Conservation (phyloP, 2,329 filamentous ascomycete species). For the Zopfia rhizophila region DNA sequence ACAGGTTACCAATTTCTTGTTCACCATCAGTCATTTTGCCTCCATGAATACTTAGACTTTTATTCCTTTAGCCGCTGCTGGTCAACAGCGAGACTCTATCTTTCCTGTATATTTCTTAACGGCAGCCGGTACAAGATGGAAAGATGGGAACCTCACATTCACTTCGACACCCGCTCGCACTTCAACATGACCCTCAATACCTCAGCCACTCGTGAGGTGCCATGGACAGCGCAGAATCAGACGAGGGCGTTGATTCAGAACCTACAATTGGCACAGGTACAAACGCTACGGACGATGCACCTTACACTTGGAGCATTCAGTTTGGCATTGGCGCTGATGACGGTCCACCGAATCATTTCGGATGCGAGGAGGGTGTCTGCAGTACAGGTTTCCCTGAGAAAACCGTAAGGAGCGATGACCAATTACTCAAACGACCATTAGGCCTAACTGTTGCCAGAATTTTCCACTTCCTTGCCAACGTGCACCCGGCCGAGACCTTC, state of each 20-base stretch:
- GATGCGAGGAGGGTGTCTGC: constrained; percentile 50
- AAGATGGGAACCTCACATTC: constrained; percentile 45
- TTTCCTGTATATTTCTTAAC: constrained; percentile 42
- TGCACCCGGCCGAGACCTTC: constrained; percentile 53
- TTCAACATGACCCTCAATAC: constrained; percentile 51
- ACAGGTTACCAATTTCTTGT: constrained; percentile 47
- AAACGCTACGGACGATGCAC: constrained; percentile 52
- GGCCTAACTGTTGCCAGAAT: constrained; percentile 39
- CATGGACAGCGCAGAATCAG: constrained; percentile 43
- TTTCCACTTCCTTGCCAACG: constrained; percentile 47
- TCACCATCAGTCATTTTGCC: constrained; percentile 44
- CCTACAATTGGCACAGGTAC: constrained; percentile 50
- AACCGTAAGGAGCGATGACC: constrained; percentile 47
- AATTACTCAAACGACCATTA: no score
- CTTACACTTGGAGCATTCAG: constrained; percentile 52
- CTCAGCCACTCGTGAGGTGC: constrained; percentile 35
- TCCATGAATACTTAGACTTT: constrained; percentile 51
- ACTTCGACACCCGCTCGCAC: constrained; percentile 48
- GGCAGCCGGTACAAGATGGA: constrained; percentile 47
- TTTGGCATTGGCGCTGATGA: constrained; percentile 46
- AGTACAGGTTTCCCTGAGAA: constrained; percentile 41
- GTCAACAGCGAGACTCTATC: constrained; percentile 48
- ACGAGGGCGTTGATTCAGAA: constrained; percentile 45
- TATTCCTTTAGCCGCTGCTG: constrained; percentile 51
- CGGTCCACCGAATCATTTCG: constrained; percentile 49